Evolutionary conservation across 1,284 basidiomycete genomes (phyloP).

Genomic region (Xerocomus amazonicus): DNA sequence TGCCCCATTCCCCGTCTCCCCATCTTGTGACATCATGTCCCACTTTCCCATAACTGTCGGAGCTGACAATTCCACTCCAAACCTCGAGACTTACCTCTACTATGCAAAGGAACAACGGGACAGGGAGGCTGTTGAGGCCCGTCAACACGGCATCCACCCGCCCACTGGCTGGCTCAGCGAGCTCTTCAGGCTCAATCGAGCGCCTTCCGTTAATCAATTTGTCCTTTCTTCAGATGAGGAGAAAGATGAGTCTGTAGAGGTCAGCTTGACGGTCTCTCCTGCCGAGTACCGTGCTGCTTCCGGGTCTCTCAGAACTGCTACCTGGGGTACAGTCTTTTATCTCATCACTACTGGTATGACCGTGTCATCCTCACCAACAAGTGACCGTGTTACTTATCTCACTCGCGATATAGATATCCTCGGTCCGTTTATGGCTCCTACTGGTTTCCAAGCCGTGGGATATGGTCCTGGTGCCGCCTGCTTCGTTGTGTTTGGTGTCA

Average conservation of each 20-base stretch:
- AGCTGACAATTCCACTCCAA: slow-evolving; percentile 23
- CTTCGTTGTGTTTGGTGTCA: slow-evolving; percentile 38
- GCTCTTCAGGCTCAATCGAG: slow-evolving; percentile 21
- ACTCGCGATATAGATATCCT: slow-evolving; percentile 46
- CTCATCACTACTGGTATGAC: slow-evolving; percentile 30
- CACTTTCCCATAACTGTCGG: too few relatives aligned
- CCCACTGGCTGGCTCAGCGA: slow-evolving; percentile 25
- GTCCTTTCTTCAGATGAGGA: slow-evolving; percentile 22
- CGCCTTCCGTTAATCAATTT: slow-evolving; percentile 8
- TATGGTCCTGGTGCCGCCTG: slow-evolving; percentile 50
- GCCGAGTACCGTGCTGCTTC: slow-evolving; percentile 31
- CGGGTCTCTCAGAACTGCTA: slow-evolving; percentile 28
- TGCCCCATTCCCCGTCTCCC: too few relatives aligned
- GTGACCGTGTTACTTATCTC: background rate
- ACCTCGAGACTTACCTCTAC: slow-evolving; percentile 32
- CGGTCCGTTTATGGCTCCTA: slow-evolving; percentile 63
- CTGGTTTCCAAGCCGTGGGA: slow-evolving; percentile 54
- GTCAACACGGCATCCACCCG: slow-evolving; percentile 27
- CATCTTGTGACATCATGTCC: too few relatives aligned
- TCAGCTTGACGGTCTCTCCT: slow-evolving; percentile 8
- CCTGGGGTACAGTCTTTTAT: slow-evolving; percentile 30
- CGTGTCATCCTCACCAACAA: background rate
- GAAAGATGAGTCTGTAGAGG: slow-evolving; percentile 15
- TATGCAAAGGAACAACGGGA: slow-evolving; percentile 31
- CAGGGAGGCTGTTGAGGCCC: slow-evolving; percentile 31